Percentiles rank a stretch among this genome's conserved stretches.
phyloP scores from a whole-genome alignment of 2,329 filamentous ascomycete species.

The Dactylellina parvicollis region DNA sequence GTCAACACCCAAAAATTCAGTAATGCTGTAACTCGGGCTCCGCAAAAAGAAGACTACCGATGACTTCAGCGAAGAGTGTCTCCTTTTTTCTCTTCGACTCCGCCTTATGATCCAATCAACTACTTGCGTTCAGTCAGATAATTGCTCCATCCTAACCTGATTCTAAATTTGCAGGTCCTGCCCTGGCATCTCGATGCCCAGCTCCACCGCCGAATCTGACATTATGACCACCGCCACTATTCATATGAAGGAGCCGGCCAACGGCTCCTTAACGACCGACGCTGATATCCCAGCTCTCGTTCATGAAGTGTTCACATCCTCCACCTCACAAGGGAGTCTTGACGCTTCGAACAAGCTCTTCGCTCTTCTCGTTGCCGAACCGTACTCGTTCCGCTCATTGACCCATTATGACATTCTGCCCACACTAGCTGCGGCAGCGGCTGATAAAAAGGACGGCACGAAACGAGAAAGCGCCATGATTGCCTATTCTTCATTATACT shows the following conservation, averaged over 20 bases:
- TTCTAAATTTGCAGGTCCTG: not conserved
- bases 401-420: conserved; percentile 66
- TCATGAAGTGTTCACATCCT: conserved; percentile 74
- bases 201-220: conserved; percentile 1
- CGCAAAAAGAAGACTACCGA: not conserved
- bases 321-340: conserved; percentile 75
- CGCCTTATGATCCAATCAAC: no score
- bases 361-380: conserved; percentile 65
- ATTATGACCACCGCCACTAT: conserved; percentile 34
- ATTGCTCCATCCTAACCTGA: not conserved
- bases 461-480: conserved; percentile 93
- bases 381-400: conserved; percentile 67
- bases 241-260: conserved; percentile 34
- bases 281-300: conserved; percentile 72
- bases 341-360: conserved; percentile 72
- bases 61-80: not conserved
- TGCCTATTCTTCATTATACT: conserved; percentile 89
- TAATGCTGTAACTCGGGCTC: not conserved
- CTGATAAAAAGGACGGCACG: conserved; percentile 90
- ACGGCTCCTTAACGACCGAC: conserved; percentile 10
- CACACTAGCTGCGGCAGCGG: conserved; percentile 67
- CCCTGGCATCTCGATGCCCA: not conserved
- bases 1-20: not conserved
- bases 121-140: not conserved
- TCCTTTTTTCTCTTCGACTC: not conserved